Evolutionary conservation across 768 basidiomycete species (phyloP), one percentile per base, ranked within the genome.

Genomic region (Sporobolomyces pararoseus): DNA sequence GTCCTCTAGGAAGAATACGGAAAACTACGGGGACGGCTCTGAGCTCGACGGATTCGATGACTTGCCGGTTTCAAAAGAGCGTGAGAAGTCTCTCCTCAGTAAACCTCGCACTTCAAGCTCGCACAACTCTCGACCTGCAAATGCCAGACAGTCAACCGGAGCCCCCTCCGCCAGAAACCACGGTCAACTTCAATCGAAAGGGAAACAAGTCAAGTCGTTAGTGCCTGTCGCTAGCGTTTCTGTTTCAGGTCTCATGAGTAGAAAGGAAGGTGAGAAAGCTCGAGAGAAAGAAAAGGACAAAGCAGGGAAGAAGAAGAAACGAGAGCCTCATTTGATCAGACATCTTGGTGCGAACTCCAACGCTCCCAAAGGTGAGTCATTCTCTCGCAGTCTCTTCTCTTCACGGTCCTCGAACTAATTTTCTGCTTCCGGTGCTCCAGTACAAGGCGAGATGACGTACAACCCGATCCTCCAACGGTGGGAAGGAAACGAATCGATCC

Each of bases 381-480:
- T 42, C 35, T n/a, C 35, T 5, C 49, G 17, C 39, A 9, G 39
- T 47, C 50, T 31, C 31, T 52, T 63, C 27, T 12, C 2, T 63
- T 34, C n/a, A 4, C 5, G 34, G 47, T n/a, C 25, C 35, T 10
- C 31, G 12, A 42, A 12, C 16, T 17, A 46, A 13, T 47, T 53
- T n/a, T 1, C 4, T 27, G 50, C 19, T 53, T 14, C 5, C 23
- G 2, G 34, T 63, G n/a, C 10, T 23, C 9, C 76, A 95, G 95
- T 91, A 53, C 85, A 95, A 66, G 93, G 92, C 27, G 91, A 94
- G 63, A 99, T 99, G 95, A 89, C 86, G 76, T 99, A 92, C 90
- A 98, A 99, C 80, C 94, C 95, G 47, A 82, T 81, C 23, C 87
- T 86, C 3, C 85, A 89, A 21, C 88, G 91, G 42, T 99, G 95